These are phyloP conservation scores for Irpex lacteus DNA, from an alignment of 1,284 basidiomycete species.

Conservation along the genomic window DNA sequence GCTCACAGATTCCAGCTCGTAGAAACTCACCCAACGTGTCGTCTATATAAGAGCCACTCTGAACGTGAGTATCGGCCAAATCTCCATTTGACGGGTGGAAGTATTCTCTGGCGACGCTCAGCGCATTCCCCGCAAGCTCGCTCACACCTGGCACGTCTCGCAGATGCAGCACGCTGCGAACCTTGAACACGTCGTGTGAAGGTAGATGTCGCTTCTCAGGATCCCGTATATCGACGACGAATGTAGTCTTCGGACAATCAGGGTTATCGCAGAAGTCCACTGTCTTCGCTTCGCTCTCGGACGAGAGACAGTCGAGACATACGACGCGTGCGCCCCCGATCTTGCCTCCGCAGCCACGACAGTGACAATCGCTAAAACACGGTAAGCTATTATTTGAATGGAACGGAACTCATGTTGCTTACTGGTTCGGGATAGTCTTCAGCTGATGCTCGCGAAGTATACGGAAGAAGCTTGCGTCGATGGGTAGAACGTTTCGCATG, in stretches of 20 bases:
- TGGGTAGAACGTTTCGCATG: slow-evolving; percentile 5
- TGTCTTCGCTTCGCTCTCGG: slow-evolving; percentile 13
- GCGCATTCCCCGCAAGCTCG: slow-evolving; percentile 8
- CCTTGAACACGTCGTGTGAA: slow-evolving; percentile 12
- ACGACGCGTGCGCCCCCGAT: slow-evolving; percentile 23
- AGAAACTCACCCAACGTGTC: slow-evolving; percentile 9
- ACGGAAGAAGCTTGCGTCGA: slow-evolving; percentile 15
- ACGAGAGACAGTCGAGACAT: slow-evolving; percentile 24
- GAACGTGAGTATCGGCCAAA: not conserved
- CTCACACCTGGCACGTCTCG: slow-evolving; percentile 7
- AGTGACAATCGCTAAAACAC: slow-evolving; percentile 18
- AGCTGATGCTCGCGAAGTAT: slow-evolving; percentile 12
- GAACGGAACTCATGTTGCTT: slow-evolving; percentile 2
- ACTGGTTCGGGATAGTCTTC: slow-evolving; percentile 22
- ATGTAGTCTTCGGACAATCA: slow-evolving; percentile 12
- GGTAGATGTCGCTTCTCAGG: slow-evolving; percentile 4
- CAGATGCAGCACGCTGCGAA: slow-evolving; percentile 12
- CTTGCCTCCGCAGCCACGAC: slow-evolving; percentile 20
- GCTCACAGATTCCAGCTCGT: not conserved
- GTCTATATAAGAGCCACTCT: not conserved
- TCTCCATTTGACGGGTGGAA: slow-evolving; percentile 7
- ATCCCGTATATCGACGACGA: not conserved
- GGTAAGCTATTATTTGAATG: not conserved
- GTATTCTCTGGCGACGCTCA: slow-evolving; percentile 10
- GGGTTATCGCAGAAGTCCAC: slow-evolving; percentile 24